A percentile compares a stretch with the other conserved stretches of the same genome.
These are phyloP conservation scores for Misopates orontium DNA, from an alignment of 257 asterid species.

Conservation along the genomic window DNA sequence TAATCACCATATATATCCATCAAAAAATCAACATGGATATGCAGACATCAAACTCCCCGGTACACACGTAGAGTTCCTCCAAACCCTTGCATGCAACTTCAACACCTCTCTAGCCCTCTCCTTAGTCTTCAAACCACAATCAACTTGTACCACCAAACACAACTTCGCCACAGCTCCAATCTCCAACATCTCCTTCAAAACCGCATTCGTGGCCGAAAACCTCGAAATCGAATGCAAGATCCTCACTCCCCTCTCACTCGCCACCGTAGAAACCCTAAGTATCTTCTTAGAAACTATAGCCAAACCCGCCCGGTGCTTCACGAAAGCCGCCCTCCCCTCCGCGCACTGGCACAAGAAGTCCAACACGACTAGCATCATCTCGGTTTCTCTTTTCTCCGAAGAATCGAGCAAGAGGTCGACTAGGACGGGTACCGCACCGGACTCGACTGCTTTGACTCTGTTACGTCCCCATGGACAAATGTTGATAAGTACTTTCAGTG, in stretches of 20 bases:
- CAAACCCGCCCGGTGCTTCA: conserved; percentile 72
- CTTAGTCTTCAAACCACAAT: conserved; percentile 59
- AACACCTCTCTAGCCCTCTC: conserved; percentile 72
- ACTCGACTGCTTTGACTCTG: conserved; percentile 59
- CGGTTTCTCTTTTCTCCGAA: conserved; percentile 42
- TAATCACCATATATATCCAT: too few relatives aligned
- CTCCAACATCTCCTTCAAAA: conserved; percentile 71
- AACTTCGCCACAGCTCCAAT: conserved; percentile 70
- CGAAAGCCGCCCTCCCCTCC: conserved; percentile 74
- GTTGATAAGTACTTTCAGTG: conserved; percentile 42
- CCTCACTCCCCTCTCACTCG: conserved; percentile 66
- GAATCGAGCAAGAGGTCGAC: conserved; percentile 58
- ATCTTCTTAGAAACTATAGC: conserved; percentile 81
- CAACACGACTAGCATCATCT: conserved; percentile 46
- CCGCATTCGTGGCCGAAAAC: conserved; percentile 48
- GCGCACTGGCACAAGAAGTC: conserved; percentile 79
- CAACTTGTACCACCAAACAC: conserved; percentile 64
- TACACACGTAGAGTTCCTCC: conserved; percentile 68
- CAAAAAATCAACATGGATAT: conserved; percentile 35
- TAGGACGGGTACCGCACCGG: conserved; percentile 38
- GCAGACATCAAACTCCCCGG: conserved; percentile 44
- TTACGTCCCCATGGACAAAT: conserved; percentile 62
- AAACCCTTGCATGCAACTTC: conserved; percentile 53
- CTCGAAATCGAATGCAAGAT: conserved; percentile 56
- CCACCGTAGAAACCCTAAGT: conserved; percentile 68